A percentile compares a stretch with the other conserved stretches of the same genome.
phyloP scores from a whole-genome alignment of 306 rosid species.

The Hippophae rhamnoides region DNA sequence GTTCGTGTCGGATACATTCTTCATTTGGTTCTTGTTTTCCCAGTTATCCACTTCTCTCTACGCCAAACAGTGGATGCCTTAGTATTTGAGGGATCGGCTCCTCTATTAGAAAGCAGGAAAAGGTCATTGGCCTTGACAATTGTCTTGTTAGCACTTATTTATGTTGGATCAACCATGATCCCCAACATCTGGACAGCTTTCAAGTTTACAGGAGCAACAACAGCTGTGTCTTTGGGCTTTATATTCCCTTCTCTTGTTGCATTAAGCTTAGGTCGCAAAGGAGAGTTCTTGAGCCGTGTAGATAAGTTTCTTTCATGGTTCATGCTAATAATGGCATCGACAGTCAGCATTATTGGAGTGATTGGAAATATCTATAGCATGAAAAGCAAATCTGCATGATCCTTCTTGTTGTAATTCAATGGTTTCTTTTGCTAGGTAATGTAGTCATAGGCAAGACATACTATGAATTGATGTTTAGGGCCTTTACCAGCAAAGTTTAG shows the following conservation, averaged over 20 bases:
- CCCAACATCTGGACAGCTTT: slow-evolving; percentile 96
- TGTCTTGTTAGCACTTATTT: slow-evolving; percentile 63
- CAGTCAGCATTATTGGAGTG: slow-evolving; percentile 66
- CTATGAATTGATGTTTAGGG: slow-evolving; percentile 8
- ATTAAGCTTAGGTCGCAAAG: slow-evolving; percentile 43
- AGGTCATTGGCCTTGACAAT: slow-evolving; percentile 63
- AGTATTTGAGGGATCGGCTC: slow-evolving; percentile 65
- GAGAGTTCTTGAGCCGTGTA: slow-evolving; percentile 35
- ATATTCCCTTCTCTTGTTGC: slow-evolving; percentile 75
- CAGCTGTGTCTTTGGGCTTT: slow-evolving; percentile 85
- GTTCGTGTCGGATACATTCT: slow-evolving; percentile 82
- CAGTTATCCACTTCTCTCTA: slow-evolving; percentile 84
- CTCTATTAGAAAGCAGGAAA: slow-evolving; percentile 66
- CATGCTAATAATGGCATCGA: slow-evolving; percentile 56
- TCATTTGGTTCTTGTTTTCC: slow-evolving; percentile 92
- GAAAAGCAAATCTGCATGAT: slow-evolving; percentile 39
- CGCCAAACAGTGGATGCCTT: slow-evolving; percentile 69
- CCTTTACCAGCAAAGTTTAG: slow-evolving; percentile 13
- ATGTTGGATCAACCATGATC: slow-evolving; percentile 81
- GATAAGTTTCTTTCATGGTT: slow-evolving; percentile 55
- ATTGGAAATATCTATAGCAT: slow-evolving; percentile 62
- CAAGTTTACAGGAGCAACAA: slow-evolving; percentile 90
- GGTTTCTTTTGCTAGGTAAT: slow-evolving; percentile 21
- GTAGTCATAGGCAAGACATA: slow-evolving; percentile 10
- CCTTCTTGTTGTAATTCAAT: slow-evolving; percentile 2